Base-by-base conservation (phyloP, 2,329 filamentous ascomycete genomes). In the Scedosporium apiospermum region DNA sequence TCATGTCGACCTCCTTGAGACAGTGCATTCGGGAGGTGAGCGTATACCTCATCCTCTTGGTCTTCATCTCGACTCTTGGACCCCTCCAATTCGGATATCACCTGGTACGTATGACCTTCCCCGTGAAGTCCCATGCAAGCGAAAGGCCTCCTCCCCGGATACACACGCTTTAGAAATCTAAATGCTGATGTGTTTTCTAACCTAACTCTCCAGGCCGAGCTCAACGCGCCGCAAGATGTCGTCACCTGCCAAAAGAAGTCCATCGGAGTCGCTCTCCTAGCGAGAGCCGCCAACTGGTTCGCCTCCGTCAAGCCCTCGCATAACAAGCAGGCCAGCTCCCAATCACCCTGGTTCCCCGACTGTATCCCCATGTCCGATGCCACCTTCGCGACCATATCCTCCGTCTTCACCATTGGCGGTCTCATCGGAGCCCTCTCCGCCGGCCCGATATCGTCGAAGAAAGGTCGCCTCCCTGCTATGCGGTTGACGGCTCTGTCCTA, bases 41-140 rank as follows among this genome's bases (percentile, higher is more conserved):
- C 44, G n/a, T 85, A 4, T 96, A 91, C 75, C 85, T 98, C 68
- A 72, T 95, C 69, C 84, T 91, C 70, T 77, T 95, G 57, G 83
- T 98, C 62, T 76, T 86, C 64, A 80, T 93, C 64, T 85, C 90
- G 53, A 96, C 92, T 0, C 77, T 97, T 18, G 95, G 93, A 0
- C 91, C 95, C 1, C 82, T 98, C 55, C 91, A 97, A 70, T 99
- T 97, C 72, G 95, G 95, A 65, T 97, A 91, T 75, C 93, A 98
- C 75, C 76, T 98, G 72, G 92, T 95, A 82, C 71, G 77, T 70
- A 38, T 14, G 34, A 38, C 34, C 34, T 38, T 12, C 34, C 10
- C 34, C 34, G 3, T 6, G 34, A 38, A 38, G 34, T 38, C 34
- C 34, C 10, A 12, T 12, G 10, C 9, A 14, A 38, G 34, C 34